These are phyloP conservation scores for Fraxinus paxiana DNA, from an alignment of 305 asterid species.

Conservation along the genomic window DNA sequence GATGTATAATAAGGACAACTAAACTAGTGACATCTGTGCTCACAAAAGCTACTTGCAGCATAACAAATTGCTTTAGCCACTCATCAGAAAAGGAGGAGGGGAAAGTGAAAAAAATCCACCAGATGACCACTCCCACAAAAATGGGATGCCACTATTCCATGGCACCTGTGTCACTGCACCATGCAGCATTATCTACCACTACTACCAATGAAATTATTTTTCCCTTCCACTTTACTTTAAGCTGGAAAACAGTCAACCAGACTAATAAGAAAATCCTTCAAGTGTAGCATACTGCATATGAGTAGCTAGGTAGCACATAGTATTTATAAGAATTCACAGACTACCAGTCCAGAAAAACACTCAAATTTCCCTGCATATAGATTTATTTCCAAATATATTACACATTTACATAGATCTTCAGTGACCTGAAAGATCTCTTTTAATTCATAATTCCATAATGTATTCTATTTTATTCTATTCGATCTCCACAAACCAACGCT, in stretches of 20 bases:
- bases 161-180: background rate
- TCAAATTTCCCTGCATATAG: background rate
- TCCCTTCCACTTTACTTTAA: background rate
- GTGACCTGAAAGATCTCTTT: background rate
- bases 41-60: background rate
- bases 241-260: background rate
- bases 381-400: background rate
- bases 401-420: background rate
- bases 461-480: background rate
- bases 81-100: background rate
- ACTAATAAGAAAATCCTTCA: background rate
- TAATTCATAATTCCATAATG: background rate
- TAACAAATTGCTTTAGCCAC: constrained; percentile 4
- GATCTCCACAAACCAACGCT: background rate
- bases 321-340: background rate
- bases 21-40: constrained; percentile 8
- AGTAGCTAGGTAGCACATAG: background rate
- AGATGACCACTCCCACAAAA: background rate
- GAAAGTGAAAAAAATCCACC: background rate
- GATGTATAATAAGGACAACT: constrained; percentile 1
- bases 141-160: background rate
- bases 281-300: background rate
- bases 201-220: background rate
- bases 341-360: background rate
- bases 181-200: constrained; percentile 1